Evolutionary conservation across 768 basidiomycete genomes (phyloP).

Genomic region (Gloeostereum incarnatum): DNA sequence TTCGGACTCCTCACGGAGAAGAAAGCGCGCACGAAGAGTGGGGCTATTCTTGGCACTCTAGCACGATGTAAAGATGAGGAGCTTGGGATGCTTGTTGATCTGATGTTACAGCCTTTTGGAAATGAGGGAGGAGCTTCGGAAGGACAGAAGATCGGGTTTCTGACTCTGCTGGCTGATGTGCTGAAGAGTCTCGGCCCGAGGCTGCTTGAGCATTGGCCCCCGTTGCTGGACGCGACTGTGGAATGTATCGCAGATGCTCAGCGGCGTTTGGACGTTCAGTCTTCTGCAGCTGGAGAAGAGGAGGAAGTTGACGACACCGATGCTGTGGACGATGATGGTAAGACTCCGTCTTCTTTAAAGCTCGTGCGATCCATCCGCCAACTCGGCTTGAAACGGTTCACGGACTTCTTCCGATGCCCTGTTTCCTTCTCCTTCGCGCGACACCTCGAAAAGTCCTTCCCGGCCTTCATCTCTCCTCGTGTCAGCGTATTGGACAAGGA

Average conservation of each 20-base stretch:
- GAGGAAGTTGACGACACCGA: conserved; percentile 26
- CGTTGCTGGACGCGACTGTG: conserved; percentile 60
- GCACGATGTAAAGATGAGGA: conserved; percentile 66
- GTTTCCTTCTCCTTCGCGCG: conserved; percentile 66
- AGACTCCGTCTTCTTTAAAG: conserved; percentile 23
- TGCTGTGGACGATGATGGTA: conserved; percentile 20
- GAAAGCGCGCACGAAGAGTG: conserved; percentile 56
- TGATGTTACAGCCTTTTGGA: conserved; percentile 77
- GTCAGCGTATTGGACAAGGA: conserved; percentile 66
- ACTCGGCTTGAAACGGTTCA: conserved; percentile 75
- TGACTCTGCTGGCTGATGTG: conserved; percentile 79
- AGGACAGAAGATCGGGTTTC: conserved; percentile 77
- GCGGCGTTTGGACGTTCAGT: conserved; percentile 33
- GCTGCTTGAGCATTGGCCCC: conserved; percentile 62
- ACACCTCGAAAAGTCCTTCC: conserved; percentile 61
- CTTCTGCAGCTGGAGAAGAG: conserved; percentile 23
- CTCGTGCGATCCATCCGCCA: conserved; percentile 63
- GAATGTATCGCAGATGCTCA: conserved; percentile 54
- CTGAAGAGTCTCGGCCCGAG: conserved; percentile 74
- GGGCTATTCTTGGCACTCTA: conserved; percentile 67
- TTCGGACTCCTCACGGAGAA: conserved; percentile 86
- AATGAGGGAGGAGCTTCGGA: conserved; percentile 29
- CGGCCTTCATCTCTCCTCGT: conserved; percentile 74
- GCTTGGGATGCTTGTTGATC: conserved; percentile 65
- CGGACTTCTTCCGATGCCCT: conserved; percentile 78